phyloP scores from a whole-genome alignment of 2,329 filamentous ascomycete species.

The Phialophora chinensis region DNA sequence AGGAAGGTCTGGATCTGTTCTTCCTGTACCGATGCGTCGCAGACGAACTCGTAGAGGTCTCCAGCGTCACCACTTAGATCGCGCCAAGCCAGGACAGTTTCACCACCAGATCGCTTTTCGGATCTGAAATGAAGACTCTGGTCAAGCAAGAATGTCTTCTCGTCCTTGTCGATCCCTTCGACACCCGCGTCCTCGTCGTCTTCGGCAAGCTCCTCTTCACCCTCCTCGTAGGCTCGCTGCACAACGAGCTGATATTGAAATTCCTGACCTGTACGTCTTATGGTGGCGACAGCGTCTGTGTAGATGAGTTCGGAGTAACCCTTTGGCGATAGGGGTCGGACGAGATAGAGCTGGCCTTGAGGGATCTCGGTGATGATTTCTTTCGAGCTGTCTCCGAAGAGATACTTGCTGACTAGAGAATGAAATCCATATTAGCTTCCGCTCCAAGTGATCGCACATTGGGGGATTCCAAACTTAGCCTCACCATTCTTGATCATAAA shows the following conservation, averaged over 20 bases:
- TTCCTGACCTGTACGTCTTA: slow-evolving; percentile 90
- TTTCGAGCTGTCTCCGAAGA: slow-evolving; percentile 87
- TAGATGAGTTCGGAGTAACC: slow-evolving; percentile 99
- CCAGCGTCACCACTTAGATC: slow-evolving; percentile 92
- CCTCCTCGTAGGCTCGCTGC: slow-evolving; percentile 95
- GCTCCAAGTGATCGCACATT: slow-evolving; percentile 11
- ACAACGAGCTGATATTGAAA: slow-evolving; percentile 97
- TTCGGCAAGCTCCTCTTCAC: slow-evolving; percentile 90
- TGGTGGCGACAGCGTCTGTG: slow-evolving; percentile 91
- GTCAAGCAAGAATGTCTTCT: slow-evolving; percentile 97
- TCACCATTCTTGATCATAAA: slow-evolving; percentile 64
- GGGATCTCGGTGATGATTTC: slow-evolving; percentile 93
- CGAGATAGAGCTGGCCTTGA: slow-evolving; percentile 95
- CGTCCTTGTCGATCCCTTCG: slow-evolving; percentile 89
- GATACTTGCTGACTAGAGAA: slow-evolving; percentile 79
- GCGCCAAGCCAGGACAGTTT: slow-evolving; percentile 90
- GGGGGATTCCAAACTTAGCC: slow-evolving; percentile 42
- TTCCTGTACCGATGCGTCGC: slow-evolving; percentile 73
- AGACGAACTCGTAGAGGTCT: slow-evolving; percentile 98
- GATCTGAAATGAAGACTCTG: slow-evolving; percentile 86
- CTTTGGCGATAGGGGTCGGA: slow-evolving; percentile 92
- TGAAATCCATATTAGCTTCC: slow-evolving; percentile 8
- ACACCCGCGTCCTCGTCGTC: slow-evolving; percentile 83
- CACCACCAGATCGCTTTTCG: slow-evolving; percentile 77
- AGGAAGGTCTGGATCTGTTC: slow-evolving; percentile 81